Conservation (phyloP, 805 yeast genomes). For the Monosporozyma aerobia region DNA sequence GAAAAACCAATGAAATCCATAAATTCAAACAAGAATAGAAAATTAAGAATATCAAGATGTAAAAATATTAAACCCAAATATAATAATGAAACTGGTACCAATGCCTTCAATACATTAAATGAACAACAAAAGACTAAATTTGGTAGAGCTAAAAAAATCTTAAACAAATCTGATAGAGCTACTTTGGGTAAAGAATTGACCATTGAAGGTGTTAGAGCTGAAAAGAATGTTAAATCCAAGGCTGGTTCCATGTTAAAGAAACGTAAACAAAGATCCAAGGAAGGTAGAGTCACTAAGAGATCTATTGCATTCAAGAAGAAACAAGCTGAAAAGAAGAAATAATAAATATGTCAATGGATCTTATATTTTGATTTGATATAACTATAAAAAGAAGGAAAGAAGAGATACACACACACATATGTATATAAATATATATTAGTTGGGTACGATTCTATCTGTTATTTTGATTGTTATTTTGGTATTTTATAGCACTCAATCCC, state of each 20-base stretch:
- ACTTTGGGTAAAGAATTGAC: constrained; percentile 48
- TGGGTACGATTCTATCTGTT: too few species aligned
- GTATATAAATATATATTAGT: background rate
- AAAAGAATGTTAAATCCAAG: constrained; percentile 48
- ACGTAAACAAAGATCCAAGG: constrained; percentile 37
- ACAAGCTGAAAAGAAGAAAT: constrained; percentile 6
- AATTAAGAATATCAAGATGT: constrained; percentile 67
- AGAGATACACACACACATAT: background rate
- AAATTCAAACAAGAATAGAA: constrained; percentile 22
- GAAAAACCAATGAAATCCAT: constrained; percentile 47
- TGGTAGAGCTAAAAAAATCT: constrained; percentile 67
- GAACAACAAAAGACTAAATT: constrained; percentile 66
- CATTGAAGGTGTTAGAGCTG: constrained; percentile 73
- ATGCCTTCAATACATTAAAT: constrained; percentile 31
- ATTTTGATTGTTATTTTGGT: too few species aligned
- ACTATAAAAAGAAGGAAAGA: background rate
- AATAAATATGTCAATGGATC: background rate
- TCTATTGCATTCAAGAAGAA: constrained; percentile 35
- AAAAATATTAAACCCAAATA: constrained; percentile 33
- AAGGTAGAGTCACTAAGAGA: constrained; percentile 40
- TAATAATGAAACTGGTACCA: constrained; percentile 7
- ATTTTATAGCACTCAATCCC: too few species aligned
- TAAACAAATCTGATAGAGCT: constrained; percentile 74
- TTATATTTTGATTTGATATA: background rate
- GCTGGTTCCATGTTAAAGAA: constrained; percentile 50